phyloP scores from a whole-genome alignment of 495 filamentous ascomycete species.

The Alectoria sarmentosa region DNA sequence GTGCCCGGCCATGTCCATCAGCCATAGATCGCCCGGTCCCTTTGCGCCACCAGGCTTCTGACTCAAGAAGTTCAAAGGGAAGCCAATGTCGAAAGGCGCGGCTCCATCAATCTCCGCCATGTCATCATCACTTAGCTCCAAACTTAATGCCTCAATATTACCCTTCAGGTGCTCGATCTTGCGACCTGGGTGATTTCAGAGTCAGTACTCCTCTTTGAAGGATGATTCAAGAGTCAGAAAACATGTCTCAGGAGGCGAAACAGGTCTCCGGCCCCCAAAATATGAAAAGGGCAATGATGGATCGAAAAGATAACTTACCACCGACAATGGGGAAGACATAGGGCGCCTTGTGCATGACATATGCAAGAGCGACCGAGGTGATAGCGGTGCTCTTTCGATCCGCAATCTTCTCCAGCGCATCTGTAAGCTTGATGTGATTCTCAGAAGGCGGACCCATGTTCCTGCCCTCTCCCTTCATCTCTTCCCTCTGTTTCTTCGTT shows the following conservation, averaged over 20 bases:
- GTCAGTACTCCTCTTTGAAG: no score
- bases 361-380: constrained; percentile 53
- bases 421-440: constrained; percentile 46
- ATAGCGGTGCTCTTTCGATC: constrained; percentile 42
- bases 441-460: constrained; percentile 30
- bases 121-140: constrained; percentile 53
- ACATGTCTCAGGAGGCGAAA: no score
- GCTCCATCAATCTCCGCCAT: constrained; percentile 58
- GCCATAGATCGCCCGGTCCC: constrained; percentile 37
- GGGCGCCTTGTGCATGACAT: constrained; percentile 67
- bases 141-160: constrained; percentile 57
- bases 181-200: no score
- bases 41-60: constrained; percentile 32
- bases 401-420: constrained; percentile 52
- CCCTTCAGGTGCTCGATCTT: constrained; percentile 59
- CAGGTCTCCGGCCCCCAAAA: no score
- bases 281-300: no score
- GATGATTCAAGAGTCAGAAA: no score
- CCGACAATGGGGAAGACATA: constrained; percentile 72
- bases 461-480: constrained; percentile 25
- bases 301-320: no score
- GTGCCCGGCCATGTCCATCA: constrained; percentile 38
- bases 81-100: constrained; percentile 54
- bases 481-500: constrained; percentile 32
- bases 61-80: constrained; percentile 48